A percentile compares a stretch with the other conserved stretches of the same genome.
These are phyloP conservation scores for Tilletia indica DNA, from an alignment of 1,284 basidiomycete species.

Conservation along the genomic window DNA sequence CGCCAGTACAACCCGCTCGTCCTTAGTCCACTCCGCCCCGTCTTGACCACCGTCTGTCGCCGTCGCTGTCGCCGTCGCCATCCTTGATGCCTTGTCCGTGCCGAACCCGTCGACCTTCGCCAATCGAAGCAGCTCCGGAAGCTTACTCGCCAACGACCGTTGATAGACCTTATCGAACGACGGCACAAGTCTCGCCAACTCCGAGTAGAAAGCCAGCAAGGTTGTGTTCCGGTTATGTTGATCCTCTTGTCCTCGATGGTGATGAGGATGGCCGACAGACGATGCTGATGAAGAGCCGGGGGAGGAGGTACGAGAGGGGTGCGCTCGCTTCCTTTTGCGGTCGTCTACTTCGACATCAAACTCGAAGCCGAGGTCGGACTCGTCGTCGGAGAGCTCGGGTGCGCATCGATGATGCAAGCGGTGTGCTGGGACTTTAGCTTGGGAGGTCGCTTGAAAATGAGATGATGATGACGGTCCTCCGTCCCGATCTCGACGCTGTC, in stretches of 20 bases:
- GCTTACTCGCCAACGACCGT: not conserved
- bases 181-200: not conserved
- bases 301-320: not conserved
- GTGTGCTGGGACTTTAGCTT: too few relatives aligned
- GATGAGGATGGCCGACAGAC: not conserved
- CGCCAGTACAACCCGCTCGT: not conserved
- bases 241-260: not conserved
- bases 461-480: too few relatives aligned
- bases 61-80: not conserved
- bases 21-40: not conserved
- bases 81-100: not conserved
- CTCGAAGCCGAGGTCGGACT: conserved; percentile 3
- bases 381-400: not conserved
- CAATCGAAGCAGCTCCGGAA: not conserved
- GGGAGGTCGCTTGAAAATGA: too few relatives aligned
- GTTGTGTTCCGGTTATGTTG: not conserved
- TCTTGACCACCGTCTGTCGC: not conserved
- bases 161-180: not conserved
- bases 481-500: too few relatives aligned
- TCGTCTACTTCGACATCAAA: conserved; percentile 2
- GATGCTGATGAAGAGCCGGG: not conserved
- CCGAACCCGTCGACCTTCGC: not conserved
- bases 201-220: not conserved
- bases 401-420: too few relatives aligned
- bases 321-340: not conserved